phyloP scores from a whole-genome alignment of 2,329 filamentous ascomycete species.

The Xylaria sp. region DNA sequence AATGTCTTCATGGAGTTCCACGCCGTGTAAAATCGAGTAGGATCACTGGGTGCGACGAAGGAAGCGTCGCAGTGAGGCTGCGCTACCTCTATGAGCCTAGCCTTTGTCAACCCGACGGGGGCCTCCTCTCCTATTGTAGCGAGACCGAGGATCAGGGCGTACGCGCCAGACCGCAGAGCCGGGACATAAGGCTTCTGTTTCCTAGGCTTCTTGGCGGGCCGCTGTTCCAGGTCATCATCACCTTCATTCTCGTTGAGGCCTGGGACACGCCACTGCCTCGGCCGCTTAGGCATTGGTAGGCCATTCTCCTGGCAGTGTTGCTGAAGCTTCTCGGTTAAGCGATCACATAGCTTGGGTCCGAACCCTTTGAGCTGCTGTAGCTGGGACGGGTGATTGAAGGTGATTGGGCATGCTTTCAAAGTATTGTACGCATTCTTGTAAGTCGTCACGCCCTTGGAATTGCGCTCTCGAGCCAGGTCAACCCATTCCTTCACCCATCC shows the following conservation, averaged over 20 bases:
- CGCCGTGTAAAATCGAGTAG: slow-evolving; percentile 78
- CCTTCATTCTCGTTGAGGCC: slow-evolving; percentile 50
- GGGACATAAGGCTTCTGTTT: slow-evolving; percentile 77
- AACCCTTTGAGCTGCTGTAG: slow-evolving; percentile 78
- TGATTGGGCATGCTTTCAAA: slow-evolving; percentile 77
- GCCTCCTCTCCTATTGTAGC: slow-evolving; percentile 66
- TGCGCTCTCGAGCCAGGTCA: slow-evolving; percentile 73
- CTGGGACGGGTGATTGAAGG: slow-evolving; percentile 77
- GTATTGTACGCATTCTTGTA: slow-evolving; percentile 82
- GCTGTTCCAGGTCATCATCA: slow-evolving; percentile 47
- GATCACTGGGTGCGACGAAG: slow-evolving; percentile 73
- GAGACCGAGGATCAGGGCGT: slow-evolving; percentile 76
- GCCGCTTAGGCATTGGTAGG: slow-evolving; percentile 72
- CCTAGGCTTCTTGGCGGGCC: slow-evolving; percentile 65
- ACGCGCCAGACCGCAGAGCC: slow-evolving; percentile 75
- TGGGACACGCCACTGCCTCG: slow-evolving; percentile 54
- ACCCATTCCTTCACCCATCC: slow-evolving; percentile 82
- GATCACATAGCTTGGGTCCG: slow-evolving; percentile 75
- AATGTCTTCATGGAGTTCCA: slow-evolving; percentile 87
- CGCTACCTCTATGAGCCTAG: slow-evolving; percentile 73
- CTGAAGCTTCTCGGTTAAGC: slow-evolving; percentile 70
- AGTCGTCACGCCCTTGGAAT: slow-evolving; percentile 74
- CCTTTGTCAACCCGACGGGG: slow-evolving; percentile 70
- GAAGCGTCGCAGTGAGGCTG: slow-evolving; percentile 79
- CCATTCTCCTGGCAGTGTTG: slow-evolving; percentile 73